These are phyloP conservation scores for Magnolia changhungtana DNA, from an alignment of 164 flowering plant species.

Conservation along the genomic window DNA sequence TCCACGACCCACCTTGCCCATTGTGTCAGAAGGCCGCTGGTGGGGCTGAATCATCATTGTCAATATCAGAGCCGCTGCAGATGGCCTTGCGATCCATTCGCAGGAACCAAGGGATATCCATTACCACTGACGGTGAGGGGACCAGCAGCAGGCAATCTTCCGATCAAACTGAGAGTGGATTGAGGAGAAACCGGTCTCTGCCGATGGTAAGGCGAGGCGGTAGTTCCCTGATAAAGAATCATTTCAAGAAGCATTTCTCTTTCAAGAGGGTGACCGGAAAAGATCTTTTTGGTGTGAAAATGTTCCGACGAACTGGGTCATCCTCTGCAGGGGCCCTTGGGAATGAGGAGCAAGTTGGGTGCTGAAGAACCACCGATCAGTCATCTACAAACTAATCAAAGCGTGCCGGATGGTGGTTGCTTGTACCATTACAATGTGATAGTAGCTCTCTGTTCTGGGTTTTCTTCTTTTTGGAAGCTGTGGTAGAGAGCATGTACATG, in stretches of 20 bases:
- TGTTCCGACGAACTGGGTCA: conserved; percentile 28
- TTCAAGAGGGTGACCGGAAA: conserved; percentile 29
- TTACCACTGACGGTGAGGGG: conserved; percentile 16
- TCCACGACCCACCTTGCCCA: conserved; percentile 52
- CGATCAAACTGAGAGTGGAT: conserved; percentile 12
- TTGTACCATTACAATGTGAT: neutral
- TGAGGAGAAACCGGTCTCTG: conserved; percentile 21
- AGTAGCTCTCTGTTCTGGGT: neutral
- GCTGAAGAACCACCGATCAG: conserved; percentile 8
- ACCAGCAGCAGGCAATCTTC: conserved; percentile 13
- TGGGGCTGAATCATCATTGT: conserved; percentile 20
- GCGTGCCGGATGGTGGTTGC: neutral
- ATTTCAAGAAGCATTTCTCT: conserved; percentile 33
- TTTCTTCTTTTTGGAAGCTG: neutral
- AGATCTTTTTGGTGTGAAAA: conserved; percentile 22
- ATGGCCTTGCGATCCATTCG: conserved; percentile 31
- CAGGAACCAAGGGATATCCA: conserved; percentile 23
- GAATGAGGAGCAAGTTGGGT: conserved; percentile 11
- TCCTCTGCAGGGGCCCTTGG: conserved; percentile 16
- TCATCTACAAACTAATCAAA: conserved; percentile 12
- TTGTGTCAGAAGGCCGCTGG: conserved; percentile 30
- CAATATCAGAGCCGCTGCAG: conserved; percentile 35
- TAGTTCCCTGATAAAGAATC: conserved; percentile 27
- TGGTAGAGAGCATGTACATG: neutral
- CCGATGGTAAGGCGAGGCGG: conserved; percentile 10